Evolutionary conservation across 179 eudicot species (phyloP), one percentile per base, ranked within the genome.

Genomic region (Corrigiola litoralis): DNA sequence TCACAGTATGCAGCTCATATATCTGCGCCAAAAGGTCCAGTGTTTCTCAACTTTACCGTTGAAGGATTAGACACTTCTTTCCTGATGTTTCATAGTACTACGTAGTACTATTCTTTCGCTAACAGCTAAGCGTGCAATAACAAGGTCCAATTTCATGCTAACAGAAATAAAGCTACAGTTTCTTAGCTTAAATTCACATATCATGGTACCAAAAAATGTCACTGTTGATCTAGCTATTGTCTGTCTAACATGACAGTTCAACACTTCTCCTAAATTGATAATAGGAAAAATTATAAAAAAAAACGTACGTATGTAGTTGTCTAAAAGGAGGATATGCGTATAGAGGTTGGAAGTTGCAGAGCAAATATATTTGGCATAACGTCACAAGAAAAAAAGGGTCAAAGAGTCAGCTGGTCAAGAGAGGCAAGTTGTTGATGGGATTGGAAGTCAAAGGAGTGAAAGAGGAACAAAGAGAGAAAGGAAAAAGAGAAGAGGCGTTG

Each of bases 391-490:
- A 47, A 58, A 2, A 10, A 24, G 60, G 34, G 47, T 57, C 46
- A 24, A 52, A 52, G 53, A 29, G 37, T 44, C 25, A n/a, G n/a
- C n/a, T n/a, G 40, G 49, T 37, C 7, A 31, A 61, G 27, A 61
- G 13, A 11, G 28, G 54, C 3, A 41, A 21, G 28, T 4, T 29
- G 33, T 42, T 21, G 67, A 52, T 20, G 61, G 53, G 54, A 69
- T 52, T 0, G 36, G 4, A 62, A 53, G 73, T 68, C 69, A 74
- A 75, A 48, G 62, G 56, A 62, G 28, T 8, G 63, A 71, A 36
- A 58, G 20, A 58, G 45, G 29, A 49, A 36, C 11, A 21, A 52
- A 21, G 38, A 44, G 44, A 44, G 60, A 36, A 32, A 48, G 40
- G 66, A 32, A 21, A 16, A 11, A 13, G 5, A 8, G 46, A 11